Base-by-base conservation (phyloP, 805 yeast genomes). In the Clavispora carvajalis region DNA sequence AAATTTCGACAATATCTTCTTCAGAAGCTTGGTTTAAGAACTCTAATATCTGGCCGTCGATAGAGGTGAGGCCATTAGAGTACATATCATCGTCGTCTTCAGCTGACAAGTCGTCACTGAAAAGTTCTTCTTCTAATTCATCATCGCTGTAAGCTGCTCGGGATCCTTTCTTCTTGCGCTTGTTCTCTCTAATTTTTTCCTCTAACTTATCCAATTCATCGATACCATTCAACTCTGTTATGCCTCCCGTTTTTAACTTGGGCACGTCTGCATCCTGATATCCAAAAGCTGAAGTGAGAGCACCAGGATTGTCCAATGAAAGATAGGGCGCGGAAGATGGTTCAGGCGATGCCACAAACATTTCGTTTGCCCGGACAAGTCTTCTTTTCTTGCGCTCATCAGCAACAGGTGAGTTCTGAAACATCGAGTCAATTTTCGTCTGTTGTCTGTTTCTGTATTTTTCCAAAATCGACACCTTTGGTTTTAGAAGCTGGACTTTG, bases 1-100 rank as follows among this genome's bases (percentile, higher is more conserved):
- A 79, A 23, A 90, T 78, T 63, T 91, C 98, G 9, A 83, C 76
- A 34, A 93, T 67, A 57, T 90, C 96, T 41, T 80, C 77, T 2
- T 67, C 69, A 12, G 85, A 76, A 1, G 95, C 91, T 10, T 78
- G 75, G 60, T 93, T 93, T 47, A 91, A 69, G 51, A 93, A 89
- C 34, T 80, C 76, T 35, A 90, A 63, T 19, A 88, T 77, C 44
- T 86, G 80, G 12, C 69, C 69, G 52, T 83, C 90, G 47, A 83
- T 80, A 4, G 69, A 54, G 3, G 74, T 69, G 23, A 66, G 46
- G 1, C 74, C 73, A n/a, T 48, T 62, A 33, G 34, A 31, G 38
- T 65, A 69, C 10, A 47, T 55, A 22, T 53, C 59, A 22, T 55
- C 62, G 34, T 63, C 67, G 8, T 64, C 74, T 37, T 69, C 77